phyloP scores from a whole-genome alignment of 208 protist genomes.

The Crithidia sp. region DNA sequence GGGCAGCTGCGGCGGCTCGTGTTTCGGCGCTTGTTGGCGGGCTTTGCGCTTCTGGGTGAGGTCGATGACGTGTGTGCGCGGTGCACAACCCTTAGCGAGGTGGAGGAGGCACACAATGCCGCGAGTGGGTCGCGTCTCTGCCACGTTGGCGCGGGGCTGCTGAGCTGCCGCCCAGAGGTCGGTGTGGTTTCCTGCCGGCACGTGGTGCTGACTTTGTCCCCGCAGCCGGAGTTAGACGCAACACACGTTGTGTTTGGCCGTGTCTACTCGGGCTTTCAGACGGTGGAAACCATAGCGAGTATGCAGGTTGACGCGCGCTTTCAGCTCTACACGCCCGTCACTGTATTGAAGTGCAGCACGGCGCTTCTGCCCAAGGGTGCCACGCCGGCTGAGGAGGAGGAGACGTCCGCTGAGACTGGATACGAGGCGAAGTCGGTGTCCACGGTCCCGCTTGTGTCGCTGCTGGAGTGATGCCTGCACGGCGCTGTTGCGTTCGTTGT shows the following conservation, averaged over 20 bases:
- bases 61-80: constrained; percentile 9
- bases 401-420: not conserved
- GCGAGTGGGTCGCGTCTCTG: constrained; percentile 7
- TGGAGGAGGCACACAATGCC: not conserved
- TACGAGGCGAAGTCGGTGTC: constrained; percentile 9
- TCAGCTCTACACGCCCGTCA: constrained; percentile 43
- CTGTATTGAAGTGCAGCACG: constrained; percentile 31
- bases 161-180: constrained; percentile 33
- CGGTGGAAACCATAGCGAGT: constrained; percentile 40
- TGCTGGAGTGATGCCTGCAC: constrained; percentile 1
- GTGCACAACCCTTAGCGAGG: not conserved
- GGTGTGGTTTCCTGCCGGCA: constrained; percentile 25
- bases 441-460: not conserved
- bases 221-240: constrained; percentile 58
- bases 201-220: constrained; percentile 61
- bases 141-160: constrained; percentile 67
- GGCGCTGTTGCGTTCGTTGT: not conserved
- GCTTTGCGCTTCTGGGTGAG: constrained; percentile 39
- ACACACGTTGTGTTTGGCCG: constrained; percentile 66
- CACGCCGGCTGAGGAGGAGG: not conserved
- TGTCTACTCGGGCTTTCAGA: constrained; percentile 51
- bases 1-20: constrained; percentile 51
- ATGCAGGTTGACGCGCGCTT: constrained; percentile 45
- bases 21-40: constrained; percentile 41
- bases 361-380: constrained; percentile 8